phyloP scores from a whole-genome alignment of 1,139 yeast species.

The Debaryomyces coudertii region DNA sequence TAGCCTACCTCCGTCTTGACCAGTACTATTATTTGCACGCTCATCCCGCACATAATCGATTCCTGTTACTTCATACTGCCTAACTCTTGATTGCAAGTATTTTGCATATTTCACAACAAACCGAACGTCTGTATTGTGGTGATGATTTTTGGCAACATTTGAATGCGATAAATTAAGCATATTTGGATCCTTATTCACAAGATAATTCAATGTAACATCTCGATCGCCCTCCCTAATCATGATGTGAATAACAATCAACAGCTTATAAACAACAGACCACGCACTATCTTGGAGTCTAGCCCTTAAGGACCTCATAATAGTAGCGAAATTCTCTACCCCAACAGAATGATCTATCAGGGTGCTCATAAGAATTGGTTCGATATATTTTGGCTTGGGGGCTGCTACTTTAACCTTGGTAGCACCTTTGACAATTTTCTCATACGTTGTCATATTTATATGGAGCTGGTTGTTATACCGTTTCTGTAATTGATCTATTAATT shows the following conservation, averaged over 20 bases:
- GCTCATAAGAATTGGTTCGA: slow-evolving; percentile 87
- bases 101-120: slow-evolving; percentile 70
- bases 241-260: slow-evolving; percentile 81
- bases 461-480: background rate
- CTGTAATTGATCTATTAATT: slow-evolving; percentile 1
- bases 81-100: slow-evolving; percentile 69
- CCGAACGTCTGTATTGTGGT: slow-evolving; percentile 56
- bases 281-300: slow-evolving; percentile 71
- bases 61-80: slow-evolving; percentile 64
- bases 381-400: slow-evolving; percentile 96
- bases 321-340: slow-evolving; percentile 60
- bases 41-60: slow-evolving; percentile 82
- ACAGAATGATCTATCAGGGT: slow-evolving; percentile 52
- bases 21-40: slow-evolving; percentile 46
- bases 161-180: slow-evolving; percentile 55
- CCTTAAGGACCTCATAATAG: slow-evolving; percentile 67
- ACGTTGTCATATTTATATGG: slow-evolving; percentile 40
- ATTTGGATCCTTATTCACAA: slow-evolving; percentile 55
- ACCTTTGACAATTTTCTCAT: slow-evolving; percentile 51
- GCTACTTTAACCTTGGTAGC: slow-evolving; percentile 71
- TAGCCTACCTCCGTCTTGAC: slow-evolving; percentile 64
- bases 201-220: slow-evolving; percentile 67
- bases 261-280: slow-evolving; percentile 89
- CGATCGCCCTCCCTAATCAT: slow-evolving; percentile 91
- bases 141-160: slow-evolving; percentile 33